These are phyloP conservation scores for Laetiporus sulphureus DNA, from an alignment of 1,284 basidiomycete species.

Conservation along the genomic window DNA sequence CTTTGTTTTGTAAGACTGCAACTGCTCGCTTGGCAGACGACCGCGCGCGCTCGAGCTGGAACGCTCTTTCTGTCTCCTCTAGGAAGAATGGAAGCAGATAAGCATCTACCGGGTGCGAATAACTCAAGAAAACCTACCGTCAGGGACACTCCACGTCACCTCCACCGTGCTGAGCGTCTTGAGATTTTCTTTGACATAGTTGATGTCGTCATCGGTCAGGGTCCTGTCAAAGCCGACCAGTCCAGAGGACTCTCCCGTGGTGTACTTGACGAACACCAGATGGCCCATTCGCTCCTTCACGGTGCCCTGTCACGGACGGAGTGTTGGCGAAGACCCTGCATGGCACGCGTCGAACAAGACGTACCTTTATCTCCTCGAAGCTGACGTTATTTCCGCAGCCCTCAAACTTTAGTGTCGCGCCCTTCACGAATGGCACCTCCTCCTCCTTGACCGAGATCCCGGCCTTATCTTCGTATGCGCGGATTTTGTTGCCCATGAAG, in stretches of 20 bases:
- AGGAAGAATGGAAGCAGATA: slow-evolving; percentile 7
- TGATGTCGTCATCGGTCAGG: slow-evolving; percentile 61
- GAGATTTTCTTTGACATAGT: slow-evolving; percentile 54
- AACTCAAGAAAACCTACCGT: slow-evolving; percentile 48
- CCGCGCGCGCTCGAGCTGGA: slow-evolving; percentile 67
- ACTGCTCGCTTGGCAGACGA: slow-evolving; percentile 47
- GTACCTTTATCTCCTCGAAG: slow-evolving; percentile 67
- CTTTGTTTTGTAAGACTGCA: slow-evolving; percentile 21
- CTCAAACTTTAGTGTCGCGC: slow-evolving; percentile 71
- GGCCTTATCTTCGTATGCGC: slow-evolving; percentile 57
- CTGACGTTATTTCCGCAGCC: slow-evolving; percentile 61
- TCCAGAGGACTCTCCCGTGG: slow-evolving; percentile 43
- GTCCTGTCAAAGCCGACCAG: slow-evolving; percentile 48
- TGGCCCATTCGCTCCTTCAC: slow-evolving; percentile 76
- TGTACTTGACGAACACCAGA: slow-evolving; percentile 66
- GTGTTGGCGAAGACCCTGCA: slow-evolving; percentile 3
- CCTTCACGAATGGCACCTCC: slow-evolving; percentile 65
- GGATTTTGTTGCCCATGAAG: slow-evolving; percentile 61
- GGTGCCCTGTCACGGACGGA: slow-evolving; percentile 42
- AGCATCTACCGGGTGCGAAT: slow-evolving; percentile 1
- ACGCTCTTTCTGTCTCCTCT: slow-evolving; percentile 61
- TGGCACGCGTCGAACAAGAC: slow-evolving; percentile 17
- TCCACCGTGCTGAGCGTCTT: slow-evolving; percentile 56
- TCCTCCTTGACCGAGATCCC: slow-evolving; percentile 65
- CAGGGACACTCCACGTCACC: slow-evolving; percentile 53